Evolutionary conservation across 2,329 filamentous ascomycete species (phyloP).

Genomic region (Arthrobotrys iridis): DNA sequence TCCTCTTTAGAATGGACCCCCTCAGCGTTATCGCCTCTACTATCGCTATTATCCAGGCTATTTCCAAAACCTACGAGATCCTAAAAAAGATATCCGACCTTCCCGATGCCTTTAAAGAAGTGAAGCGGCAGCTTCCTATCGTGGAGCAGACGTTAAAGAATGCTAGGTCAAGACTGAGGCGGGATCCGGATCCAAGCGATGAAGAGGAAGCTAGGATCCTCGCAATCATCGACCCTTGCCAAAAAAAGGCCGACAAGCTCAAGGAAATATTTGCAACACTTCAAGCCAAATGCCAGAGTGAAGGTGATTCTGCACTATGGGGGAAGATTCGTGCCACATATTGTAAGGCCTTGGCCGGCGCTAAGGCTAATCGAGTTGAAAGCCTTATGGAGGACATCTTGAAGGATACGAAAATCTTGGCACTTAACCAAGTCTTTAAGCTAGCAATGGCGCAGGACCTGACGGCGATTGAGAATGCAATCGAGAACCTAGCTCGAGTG

Average conservation of each 20-base stretch:
- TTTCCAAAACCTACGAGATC: background rate
- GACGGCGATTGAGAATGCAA: background rate
- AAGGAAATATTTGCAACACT: background rate
- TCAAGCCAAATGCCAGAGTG: background rate
- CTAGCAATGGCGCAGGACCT: background rate
- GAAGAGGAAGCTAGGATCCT: background rate
- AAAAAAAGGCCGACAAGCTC: background rate
- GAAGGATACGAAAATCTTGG: background rate
- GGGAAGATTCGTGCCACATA: background rate
- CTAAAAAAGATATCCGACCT: background rate
- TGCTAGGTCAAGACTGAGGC: background rate
- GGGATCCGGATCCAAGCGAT: background rate
- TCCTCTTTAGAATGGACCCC: conserved; percentile 10
- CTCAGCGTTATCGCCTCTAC: conserved; percentile 2
- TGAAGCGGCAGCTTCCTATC: background rate
- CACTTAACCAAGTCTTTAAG: conserved; percentile 7
- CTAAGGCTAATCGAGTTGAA: background rate
- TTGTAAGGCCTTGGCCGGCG: background rate
- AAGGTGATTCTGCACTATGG: background rate
- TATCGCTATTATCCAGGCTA: background rate
- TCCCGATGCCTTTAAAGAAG: background rate
- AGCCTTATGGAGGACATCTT: conserved; percentile 1
- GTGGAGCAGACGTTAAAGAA: background rate
- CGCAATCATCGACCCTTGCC: background rate
- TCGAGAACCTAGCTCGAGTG: background rate